Base-by-base conservation (phyloP, 768 basidiomycete species). In the Mycena albidolilacea region DNA sequence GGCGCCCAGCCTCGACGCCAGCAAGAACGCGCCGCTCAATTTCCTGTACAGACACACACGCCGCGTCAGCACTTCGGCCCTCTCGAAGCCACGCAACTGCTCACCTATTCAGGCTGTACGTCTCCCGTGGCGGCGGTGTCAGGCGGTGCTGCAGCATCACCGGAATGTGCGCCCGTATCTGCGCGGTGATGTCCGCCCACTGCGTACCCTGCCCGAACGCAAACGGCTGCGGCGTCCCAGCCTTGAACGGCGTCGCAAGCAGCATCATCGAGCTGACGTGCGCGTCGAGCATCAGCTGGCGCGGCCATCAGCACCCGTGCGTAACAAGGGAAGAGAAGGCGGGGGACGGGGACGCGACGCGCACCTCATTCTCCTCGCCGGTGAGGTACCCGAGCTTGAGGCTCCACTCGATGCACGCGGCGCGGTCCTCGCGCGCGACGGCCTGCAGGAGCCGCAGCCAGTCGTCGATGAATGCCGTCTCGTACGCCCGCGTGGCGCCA, bases 71-170 rank as follows among this genome's bases (percentile, higher is more conserved):
- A 67, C 11, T 30, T 30, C 30, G 30, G 30, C 30, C 30, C 30
- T 30, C 38, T 21, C 35, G 43, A 58, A 50, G 12, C 3, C 19
- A 66, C 41, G 57, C 54, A 43, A 35, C 15, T 14, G 76, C 89
- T 68, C 72, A 92, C 93, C 96, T 85, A 80, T 99, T 99, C 66
- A 98, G 83, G 81, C 95, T 96, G 81, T 98, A 98, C 1, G 97
- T 98, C 84, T 99, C 97, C 69, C 90, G 85, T 0, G 97, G 97
- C 3, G 97, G 97, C 0, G 97, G 97, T 0, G 96, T 97, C 38
- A 98, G 86, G 60, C 97, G 87, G 78, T 98, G 87, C 76, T 88
- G 86, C 69, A 99, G 87, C 96, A 99, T 99, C 65, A 94, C 85
- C 0, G 97, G 97, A 58, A 99, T 98, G 41, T 89, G 87, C 5